phyloP scores from a whole-genome alignment of 768 basidiomycete species.

The Xanthoconium stramineum region DNA sequence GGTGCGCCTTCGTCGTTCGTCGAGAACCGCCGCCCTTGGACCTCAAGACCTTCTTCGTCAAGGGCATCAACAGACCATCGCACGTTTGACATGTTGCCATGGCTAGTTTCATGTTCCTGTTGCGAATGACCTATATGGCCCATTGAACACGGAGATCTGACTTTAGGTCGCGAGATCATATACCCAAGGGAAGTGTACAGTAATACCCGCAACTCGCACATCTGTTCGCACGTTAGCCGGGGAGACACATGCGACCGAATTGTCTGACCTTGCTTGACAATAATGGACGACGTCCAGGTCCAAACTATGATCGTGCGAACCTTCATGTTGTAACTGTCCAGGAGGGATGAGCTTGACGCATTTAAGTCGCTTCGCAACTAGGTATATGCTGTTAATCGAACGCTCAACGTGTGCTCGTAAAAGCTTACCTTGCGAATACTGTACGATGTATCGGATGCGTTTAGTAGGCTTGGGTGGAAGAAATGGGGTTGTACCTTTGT shows the following conservation, averaged over 20 bases:
- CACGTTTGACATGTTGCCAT: constrained; percentile 58
- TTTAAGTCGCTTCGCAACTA: constrained; percentile 37
- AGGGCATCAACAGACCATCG: constrained; percentile 53
- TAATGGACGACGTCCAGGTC: constrained; percentile 46
- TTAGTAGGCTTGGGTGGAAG: neutral
- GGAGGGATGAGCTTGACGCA: constrained; percentile 40
- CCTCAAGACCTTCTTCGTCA: constrained; percentile 31
- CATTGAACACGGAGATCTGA: neutral
- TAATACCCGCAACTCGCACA: constrained; percentile 32
- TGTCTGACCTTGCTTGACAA: constrained; percentile 26
- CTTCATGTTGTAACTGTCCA: constrained; percentile 40
- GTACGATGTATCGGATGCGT: neutral
- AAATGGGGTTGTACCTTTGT: too few species aligned
- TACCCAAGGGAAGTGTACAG: constrained; percentile 47
- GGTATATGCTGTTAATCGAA: neutral
- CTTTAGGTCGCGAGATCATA: neutral
- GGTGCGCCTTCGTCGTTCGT: too few species aligned
- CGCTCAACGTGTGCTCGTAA: neutral
- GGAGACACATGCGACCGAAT: neutral
- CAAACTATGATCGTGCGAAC: constrained; percentile 45
- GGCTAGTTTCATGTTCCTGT: constrained; percentile 56
- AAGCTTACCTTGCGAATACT: constrained; percentile 53
- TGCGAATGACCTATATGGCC: constrained; percentile 46
- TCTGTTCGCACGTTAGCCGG: constrained; percentile 25
- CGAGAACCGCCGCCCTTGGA: too few species aligned